Evolutionary conservation across 768 basidiomycete species (phyloP).

Genomic region (Leccinum ochraceum): DNA sequence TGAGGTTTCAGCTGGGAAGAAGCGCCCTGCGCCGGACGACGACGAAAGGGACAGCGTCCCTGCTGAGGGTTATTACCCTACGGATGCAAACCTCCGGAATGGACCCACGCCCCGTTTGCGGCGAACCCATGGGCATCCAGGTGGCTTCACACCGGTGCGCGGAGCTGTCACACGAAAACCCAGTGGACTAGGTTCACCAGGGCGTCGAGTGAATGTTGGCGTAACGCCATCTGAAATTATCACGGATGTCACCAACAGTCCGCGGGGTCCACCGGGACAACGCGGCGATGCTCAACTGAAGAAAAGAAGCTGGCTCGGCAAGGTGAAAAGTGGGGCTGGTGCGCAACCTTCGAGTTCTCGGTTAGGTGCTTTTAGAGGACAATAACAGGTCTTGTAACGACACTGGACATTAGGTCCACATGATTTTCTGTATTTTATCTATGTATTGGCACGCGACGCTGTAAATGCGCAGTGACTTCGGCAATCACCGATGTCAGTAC

Average conservation of each 20-base stretch:
- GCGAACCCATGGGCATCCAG: conserved; percentile 55
- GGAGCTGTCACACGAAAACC: conserved; percentile 42
- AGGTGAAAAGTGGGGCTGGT: conserved; percentile 51
- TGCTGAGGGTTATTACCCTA: conserved; percentile 60
- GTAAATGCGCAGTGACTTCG: conserved; percentile 12
- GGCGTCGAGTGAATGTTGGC: conserved; percentile 43
- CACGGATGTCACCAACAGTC: conserved; percentile 70
- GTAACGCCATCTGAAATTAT: conserved; percentile 39
- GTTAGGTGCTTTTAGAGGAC: conserved; percentile 25
- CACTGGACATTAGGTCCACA: conserved; percentile 13
- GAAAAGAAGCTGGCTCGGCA: conserved; percentile 71
- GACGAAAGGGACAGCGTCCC: conserved; percentile 64
- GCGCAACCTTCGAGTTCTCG: conserved; percentile 23
- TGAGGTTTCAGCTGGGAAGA: conserved; percentile 55
- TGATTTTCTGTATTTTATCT: conserved; percentile 19
- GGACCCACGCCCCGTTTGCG: conserved; percentile 62
- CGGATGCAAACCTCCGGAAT: conserved; percentile 37
- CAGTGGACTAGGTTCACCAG: conserved; percentile 46
- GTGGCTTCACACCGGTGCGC: conserved; percentile 75
- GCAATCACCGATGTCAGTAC: conserved; percentile 17
- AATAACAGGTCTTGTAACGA: conserved; percentile 19
- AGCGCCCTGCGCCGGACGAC: conserved; percentile 76
- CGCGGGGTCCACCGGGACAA: conserved; percentile 36
- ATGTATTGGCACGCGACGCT: conserved; percentile 3
- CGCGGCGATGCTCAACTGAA: conserved; percentile 34